phyloP scores from a whole-genome alignment of 2,329 filamentous ascomycete genomes.

The Aspergillus melleus region DNA sequence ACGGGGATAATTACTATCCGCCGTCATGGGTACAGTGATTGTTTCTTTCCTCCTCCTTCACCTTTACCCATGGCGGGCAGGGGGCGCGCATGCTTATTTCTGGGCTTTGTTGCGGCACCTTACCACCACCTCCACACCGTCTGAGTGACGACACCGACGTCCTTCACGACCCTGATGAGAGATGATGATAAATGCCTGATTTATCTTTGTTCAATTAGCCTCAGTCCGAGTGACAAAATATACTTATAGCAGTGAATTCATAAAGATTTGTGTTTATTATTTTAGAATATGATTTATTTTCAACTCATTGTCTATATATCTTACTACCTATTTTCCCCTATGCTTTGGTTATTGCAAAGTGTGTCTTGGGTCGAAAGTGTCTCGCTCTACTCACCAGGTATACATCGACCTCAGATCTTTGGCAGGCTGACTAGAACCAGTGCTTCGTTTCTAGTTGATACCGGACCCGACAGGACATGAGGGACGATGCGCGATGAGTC shows the following conservation, averaged over 20 bases:
- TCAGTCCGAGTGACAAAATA: slow-evolving; percentile 28
- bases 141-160: slow-evolving; percentile 25
- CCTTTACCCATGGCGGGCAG: neutral
- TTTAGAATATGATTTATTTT: neutral
- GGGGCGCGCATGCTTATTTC: slow-evolving; percentile 19
- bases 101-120: slow-evolving; percentile 30
- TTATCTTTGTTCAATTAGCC: slow-evolving; percentile 35
- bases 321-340: too few relatives aligned
- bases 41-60: neutral
- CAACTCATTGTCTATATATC: too few relatives aligned
- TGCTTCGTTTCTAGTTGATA: too few relatives aligned
- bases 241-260: slow-evolving; percentile 36
- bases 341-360: too few relatives aligned
- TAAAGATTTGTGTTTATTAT: slow-evolving; percentile 12
- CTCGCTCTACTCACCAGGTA: too few relatives aligned
- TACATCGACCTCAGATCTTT: too few relatives aligned
- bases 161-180: slow-evolving; percentile 46
- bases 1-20: slow-evolving; percentile 24
- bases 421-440: too few relatives aligned
- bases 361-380: too few relatives aligned
- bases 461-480: too few relatives aligned
- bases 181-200: slow-evolving; percentile 45
- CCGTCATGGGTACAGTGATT: slow-evolving; percentile 33
- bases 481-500: neutral
- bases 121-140: slow-evolving; percentile 43